These are phyloP conservation scores for Veloboletus limbatus DNA, from an alignment of 1,284 basidiomycete species.

Conservation along the genomic window DNA sequence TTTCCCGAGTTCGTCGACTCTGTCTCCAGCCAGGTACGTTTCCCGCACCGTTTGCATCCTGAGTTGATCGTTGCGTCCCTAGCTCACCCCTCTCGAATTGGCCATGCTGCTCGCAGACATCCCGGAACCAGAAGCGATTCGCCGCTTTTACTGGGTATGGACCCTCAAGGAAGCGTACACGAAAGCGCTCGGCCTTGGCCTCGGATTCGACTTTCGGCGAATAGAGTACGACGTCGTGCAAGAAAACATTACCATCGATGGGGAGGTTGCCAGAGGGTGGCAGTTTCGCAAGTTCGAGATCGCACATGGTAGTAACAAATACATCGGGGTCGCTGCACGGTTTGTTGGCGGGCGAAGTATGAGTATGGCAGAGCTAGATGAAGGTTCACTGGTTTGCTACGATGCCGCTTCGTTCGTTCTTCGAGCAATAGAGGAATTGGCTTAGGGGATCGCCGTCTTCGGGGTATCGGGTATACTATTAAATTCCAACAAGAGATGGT, in stretches of 20 bases:
- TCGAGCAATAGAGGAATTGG: constrained; percentile 43
- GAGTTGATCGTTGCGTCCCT: constrained; percentile 10
- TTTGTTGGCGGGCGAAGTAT: constrained; percentile 40
- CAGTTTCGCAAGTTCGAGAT: constrained; percentile 59
- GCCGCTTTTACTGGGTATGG: constrained; percentile 75
- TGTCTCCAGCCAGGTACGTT: constrained; percentile 61
- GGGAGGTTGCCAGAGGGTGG: constrained; percentile 57
- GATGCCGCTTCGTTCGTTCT: constrained; percentile 48
- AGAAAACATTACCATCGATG: constrained; percentile 57
- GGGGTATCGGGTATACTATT: constrained; percentile 6
- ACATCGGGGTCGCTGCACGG: constrained; percentile 64
- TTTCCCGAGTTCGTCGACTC: constrained; percentile 59
- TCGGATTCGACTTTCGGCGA: constrained; percentile 76
- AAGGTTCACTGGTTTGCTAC: constrained; percentile 42
- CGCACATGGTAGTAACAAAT: constrained; percentile 44
- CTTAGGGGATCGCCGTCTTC: too few relatives aligned
- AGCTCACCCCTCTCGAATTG: constrained; percentile 60
- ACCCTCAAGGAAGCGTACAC: constrained; percentile 86
- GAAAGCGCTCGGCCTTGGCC: constrained; percentile 75
- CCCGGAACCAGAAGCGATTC: constrained; percentile 44
- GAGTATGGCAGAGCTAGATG: constrained; percentile 28
- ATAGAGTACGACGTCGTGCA: constrained; percentile 62
- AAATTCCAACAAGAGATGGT: background rate
- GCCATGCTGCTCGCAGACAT: constrained; percentile 39
- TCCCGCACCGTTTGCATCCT: background rate